Evolutionary conservation across 2,329 filamentous ascomycete genomes (phyloP).

Genomic region (Beauveria medogensis): DNA sequence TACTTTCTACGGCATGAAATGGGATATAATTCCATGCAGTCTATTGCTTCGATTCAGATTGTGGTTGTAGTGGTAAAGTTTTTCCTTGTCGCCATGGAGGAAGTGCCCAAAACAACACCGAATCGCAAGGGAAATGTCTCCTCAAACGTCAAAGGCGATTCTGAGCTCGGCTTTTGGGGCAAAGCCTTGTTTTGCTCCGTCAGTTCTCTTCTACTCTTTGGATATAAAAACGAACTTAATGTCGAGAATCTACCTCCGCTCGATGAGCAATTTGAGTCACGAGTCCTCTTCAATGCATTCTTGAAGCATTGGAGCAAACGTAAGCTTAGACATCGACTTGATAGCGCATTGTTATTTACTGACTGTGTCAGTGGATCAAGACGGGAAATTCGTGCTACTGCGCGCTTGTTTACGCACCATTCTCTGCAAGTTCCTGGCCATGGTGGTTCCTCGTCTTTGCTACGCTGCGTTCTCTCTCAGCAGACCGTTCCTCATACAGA

Average conservation of each 20-base stretch:
- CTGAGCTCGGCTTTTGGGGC: neutral
- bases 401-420: neutral
- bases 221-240: neutral
- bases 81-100: neutral
- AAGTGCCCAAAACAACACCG: neutral
- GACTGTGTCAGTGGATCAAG: neutral
- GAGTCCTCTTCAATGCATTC: neutral
- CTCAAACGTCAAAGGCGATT: neutral
- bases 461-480: neutral
- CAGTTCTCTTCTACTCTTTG: neutral
- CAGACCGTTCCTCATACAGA: neutral
- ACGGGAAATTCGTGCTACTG: neutral
- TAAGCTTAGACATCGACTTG: neutral
- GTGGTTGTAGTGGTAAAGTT: neutral
- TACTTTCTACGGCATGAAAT: neutral
- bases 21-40: neutral
- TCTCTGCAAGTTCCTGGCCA: neutral
- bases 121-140: neutral
- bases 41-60: neutral
- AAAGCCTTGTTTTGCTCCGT: neutral
- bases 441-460: neutral
- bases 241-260: neutral
- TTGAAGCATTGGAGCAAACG: neutral
- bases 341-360: neutral
- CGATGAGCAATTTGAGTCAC: neutral